A percentile compares a stretch with the other conserved stretches of the same genome.
phyloP scores from a whole-genome alignment of 345 rosid species.

The Syzygium jambos region DNA sequence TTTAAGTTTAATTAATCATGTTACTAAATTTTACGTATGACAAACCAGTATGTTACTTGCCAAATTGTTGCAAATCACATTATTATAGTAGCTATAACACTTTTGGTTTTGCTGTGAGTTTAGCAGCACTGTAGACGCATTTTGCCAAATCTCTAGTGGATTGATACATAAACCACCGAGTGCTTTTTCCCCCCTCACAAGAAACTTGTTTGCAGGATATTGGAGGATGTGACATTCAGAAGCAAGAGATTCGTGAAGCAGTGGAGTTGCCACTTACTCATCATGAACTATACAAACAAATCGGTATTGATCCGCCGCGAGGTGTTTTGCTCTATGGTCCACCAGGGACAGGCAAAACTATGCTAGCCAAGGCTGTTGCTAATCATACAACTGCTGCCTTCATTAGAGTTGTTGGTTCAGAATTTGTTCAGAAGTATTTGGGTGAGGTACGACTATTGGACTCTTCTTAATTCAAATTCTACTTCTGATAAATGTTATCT shows the following conservation, averaged over 20 bases:
- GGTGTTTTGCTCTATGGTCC: conserved; percentile 98
- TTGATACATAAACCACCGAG: neutral
- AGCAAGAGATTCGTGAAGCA: conserved; percentile 99
- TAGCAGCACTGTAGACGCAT: neutral
- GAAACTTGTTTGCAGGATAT: conserved; percentile 47
- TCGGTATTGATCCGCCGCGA: conserved; percentile 97
- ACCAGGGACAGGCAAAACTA: conserved; percentile 97
- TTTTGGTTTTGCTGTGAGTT: neutral
- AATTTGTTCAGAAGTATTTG: conserved; percentile 95
- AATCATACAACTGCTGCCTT: conserved; percentile 96
- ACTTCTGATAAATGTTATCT: neutral
- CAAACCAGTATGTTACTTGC: neutral
- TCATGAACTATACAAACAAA: conserved; percentile 89
- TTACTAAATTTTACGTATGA: neutral
- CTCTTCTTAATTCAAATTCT: neutral
- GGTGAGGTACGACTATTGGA: conserved; percentile 60
- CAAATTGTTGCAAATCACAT: neutral
- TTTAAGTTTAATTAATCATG: neutral
- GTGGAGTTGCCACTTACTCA: conserved; percentile 96
- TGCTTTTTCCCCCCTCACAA: neutral
- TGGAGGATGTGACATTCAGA: conserved; percentile 98
- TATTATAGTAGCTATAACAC: neutral
- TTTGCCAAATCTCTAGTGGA: neutral
- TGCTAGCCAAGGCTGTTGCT: conserved; percentile 99
- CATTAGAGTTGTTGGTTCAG: conserved; percentile 98